Evolutionary conservation across 2,329 filamentous ascomycete species (phyloP), one percentile per base, ranked within the genome.

Genomic region (Colletotrichum truncatum): DNA sequence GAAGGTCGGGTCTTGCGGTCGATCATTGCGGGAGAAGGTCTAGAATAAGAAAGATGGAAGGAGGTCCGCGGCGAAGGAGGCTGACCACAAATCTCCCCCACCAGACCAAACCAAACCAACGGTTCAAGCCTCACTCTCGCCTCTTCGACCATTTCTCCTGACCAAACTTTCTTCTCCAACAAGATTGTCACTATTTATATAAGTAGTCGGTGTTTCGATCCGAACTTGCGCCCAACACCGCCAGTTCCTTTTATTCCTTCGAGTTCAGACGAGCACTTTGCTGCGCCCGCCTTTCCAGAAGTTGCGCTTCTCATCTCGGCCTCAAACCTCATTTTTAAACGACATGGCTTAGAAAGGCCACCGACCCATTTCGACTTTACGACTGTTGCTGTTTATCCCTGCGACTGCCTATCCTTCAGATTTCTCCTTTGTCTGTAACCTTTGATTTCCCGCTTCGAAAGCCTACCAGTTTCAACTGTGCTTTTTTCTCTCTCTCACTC

Each of bases 21-120:
- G 43, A 55, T 55, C 49, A 38, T 23, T 18, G 51, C 45, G 51
- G 58, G 58, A 56, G 63, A 63, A 63, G 64, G 12, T 34, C 53
- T 30, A 21, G 34, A 64, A 66, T 30, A 64, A 41, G 23, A 53
- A 48, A 58, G 52, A 49, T 38, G 18, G 32, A 64, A 34, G 39
- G 52, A 64, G 52, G 57, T 62, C 57, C 49, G 43, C n/a, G 43
- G 57, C 55, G 23, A 43, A 66, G 48, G 64, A 58, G 45, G 64
- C 64, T 66, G 39, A 65, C 64, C 51, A 26, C 32, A 66, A 45
- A 45, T 32, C 18, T 23, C 52, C 59, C 39, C 59, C 36, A 23
- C 63, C 43, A 66, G 63, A 43, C 59, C 49, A 34, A 25, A 41
- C 51, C 60, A 64, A 39, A 30, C 34, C 49, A 25, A 14, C 6